Conservation (phyloP, 2,329 filamentous ascomycete species). For the Dothideomycetes sp. region DNA sequence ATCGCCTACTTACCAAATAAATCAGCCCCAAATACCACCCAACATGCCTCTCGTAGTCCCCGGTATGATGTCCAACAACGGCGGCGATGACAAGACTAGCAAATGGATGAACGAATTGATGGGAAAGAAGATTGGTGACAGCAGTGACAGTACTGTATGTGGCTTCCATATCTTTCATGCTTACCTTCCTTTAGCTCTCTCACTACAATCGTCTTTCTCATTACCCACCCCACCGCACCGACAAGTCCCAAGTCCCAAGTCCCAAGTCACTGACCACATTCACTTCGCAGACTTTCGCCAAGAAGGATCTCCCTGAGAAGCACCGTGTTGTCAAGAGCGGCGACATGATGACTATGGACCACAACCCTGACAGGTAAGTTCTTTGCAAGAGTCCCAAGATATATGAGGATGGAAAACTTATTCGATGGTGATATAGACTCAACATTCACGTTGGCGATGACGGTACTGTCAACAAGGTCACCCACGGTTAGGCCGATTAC, state of each 20-base stretch:
- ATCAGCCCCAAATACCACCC: background rate
- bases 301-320: constrained; percentile 38
- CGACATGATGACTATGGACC: constrained; percentile 39
- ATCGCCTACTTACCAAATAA: background rate
- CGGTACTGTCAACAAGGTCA: constrained; percentile 41
- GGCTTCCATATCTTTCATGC: background rate
- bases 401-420: background rate
- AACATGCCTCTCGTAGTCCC: constrained; percentile 45
- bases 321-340: constrained; percentile 40
- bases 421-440: constrained; percentile 22
- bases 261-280: too few species aligned
- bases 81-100: constrained; percentile 31
- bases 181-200: too few species aligned
- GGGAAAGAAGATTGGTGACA: constrained; percentile 44
- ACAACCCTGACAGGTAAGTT: constrained; percentile 36
- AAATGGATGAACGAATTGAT: constrained; percentile 41
- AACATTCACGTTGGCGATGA: constrained; percentile 42
- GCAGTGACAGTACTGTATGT: constrained; percentile 35
- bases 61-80: constrained; percentile 31
- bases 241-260: too few species aligned
- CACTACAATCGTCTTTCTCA: too few species aligned
- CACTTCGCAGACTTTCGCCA: constrained; percentile 40
- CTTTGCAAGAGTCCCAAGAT: background rate
- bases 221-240: too few species aligned
- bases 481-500: constrained; percentile 36